A percentile compares a stretch with the other conserved stretches of the same genome.
These are phyloP conservation scores for Cantharellus anzutake DNA, from an alignment of 768 basidiomycete genomes.

Conservation along the genomic window DNA sequence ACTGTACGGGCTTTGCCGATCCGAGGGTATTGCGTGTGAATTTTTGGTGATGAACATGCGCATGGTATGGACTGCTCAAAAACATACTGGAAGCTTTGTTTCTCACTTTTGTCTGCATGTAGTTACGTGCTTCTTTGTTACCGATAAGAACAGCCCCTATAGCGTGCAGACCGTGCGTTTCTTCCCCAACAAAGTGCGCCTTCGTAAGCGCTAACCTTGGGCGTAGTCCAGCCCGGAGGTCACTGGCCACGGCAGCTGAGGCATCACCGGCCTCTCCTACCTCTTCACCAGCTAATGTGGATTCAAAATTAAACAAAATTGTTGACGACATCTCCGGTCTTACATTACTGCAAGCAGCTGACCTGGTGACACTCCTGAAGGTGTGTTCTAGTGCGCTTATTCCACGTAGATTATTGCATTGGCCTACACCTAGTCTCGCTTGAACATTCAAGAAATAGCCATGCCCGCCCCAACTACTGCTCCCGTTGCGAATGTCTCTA, in stretches of 20 bases:
- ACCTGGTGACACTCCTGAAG: slow-evolving; percentile 83
- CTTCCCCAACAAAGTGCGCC: too few species aligned
- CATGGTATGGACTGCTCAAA: too few species aligned
- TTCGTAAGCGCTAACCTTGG: too few species aligned
- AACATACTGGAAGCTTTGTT: too few species aligned
- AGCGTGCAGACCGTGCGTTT: too few species aligned
- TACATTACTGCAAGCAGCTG: slow-evolving; percentile 85
- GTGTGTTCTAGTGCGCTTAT: slow-evolving; percentile 23
- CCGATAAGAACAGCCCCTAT: too few species aligned
- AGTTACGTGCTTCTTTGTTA: too few species aligned
- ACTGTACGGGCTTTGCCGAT: too few species aligned
- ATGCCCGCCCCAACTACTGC: slow-evolving; percentile 44
- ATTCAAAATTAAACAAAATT: slow-evolving; percentile 58
- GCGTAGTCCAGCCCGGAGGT: background rate
- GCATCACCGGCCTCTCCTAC: background rate
- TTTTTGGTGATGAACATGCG: too few species aligned
- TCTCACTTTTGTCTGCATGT: too few species aligned
- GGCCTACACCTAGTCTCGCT: slow-evolving; percentile 37
- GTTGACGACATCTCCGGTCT: slow-evolving; percentile 85
- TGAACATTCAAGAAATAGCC: slow-evolving; percentile 97
- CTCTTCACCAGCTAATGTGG: slow-evolving; percentile 11
- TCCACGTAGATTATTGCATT: background rate
- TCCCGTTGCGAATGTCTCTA: slow-evolving; percentile 32
- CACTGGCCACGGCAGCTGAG: background rate
- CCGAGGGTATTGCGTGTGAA: too few species aligned